Conservation (phyloP, 192 early-diverging fungal genomes). For the Rhizoclosmatium globosum region DNA sequence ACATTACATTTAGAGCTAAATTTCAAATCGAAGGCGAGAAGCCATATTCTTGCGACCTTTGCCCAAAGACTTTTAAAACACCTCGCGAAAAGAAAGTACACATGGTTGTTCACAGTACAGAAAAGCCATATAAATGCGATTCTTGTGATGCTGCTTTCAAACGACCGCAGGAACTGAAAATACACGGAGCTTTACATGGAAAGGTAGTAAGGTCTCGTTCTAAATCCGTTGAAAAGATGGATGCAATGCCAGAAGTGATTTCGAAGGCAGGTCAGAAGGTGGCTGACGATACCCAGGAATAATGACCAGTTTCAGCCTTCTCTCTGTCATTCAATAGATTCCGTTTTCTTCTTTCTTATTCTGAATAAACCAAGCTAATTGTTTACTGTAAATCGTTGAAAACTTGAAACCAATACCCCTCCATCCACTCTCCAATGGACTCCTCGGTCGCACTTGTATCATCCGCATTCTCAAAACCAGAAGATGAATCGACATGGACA, state of each 20-base stretch:
- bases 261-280: too few species aligned
- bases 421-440: conserved; percentile 1
- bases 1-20: neutral
- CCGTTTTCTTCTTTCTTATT: neutral
- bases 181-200: neutral
- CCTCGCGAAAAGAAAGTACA: conserved; percentile 27
- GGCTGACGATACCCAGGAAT: too few species aligned
- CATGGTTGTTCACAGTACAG: neutral
- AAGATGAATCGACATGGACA: conserved; percentile 21
- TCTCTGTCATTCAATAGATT: neutral
- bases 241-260: too few species aligned
- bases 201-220: neutral
- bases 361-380: too few species aligned
- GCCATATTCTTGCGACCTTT: conserved; percentile 6
- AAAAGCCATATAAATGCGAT: neutral
- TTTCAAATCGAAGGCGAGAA: neutral
- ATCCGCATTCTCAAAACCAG: conserved; percentile 22
- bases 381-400: too few species aligned
- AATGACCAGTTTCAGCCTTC: too few species aligned
- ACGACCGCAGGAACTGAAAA: conserved; percentile 15
- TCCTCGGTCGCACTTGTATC: neutral
- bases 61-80: conserved; percentile 12
- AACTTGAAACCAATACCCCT: neutral
- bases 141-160: conserved; percentile 5
- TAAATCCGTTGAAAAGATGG: too few species aligned